A percentile compares a stretch with the other conserved stretches of the same genome.
phyloP scores from a whole-genome alignment of 352 stramenopile species.

The Pythium phragmitis region DNA sequence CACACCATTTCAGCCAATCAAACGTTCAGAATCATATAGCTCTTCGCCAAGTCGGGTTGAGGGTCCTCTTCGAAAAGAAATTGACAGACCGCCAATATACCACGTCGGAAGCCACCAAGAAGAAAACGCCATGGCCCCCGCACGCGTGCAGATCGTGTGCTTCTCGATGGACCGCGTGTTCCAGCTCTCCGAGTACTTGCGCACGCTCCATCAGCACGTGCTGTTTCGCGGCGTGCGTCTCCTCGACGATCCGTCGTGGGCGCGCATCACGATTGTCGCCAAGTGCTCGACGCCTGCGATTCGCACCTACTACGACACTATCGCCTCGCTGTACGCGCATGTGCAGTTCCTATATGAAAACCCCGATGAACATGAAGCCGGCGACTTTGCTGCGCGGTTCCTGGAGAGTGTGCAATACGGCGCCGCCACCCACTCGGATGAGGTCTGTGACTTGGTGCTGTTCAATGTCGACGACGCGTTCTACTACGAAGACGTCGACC shows the following conservation, averaged over 20 bases:
- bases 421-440: not conserved
- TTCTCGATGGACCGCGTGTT: constrained; percentile 72
- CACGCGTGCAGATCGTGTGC: constrained; percentile 47
- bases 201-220: constrained; percentile 40
- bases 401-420: constrained; percentile 22
- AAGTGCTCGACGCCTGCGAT: constrained; percentile 37
- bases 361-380: constrained; percentile 9
- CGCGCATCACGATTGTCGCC: constrained; percentile 35
- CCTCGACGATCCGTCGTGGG: constrained; percentile 29
- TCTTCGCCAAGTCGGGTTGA: constrained; percentile 4
- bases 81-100: constrained; percentile 4
- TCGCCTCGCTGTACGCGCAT: constrained; percentile 31
- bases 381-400: constrained; percentile 36
- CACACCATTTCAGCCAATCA: constrained; percentile 1
- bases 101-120: not conserved
- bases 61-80: constrained; percentile 6
- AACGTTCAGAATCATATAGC: not conserved
- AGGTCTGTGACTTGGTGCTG: constrained; percentile 28
- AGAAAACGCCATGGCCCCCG: constrained; percentile 16
- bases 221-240: constrained; percentile 27
- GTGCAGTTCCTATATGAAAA: constrained; percentile 43
- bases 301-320: constrained; percentile 32
- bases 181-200: constrained; percentile 57
- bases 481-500: constrained; percentile 50
- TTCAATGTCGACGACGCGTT: constrained; percentile 67